A percentile compares a stretch with the other conserved stretches of the same genome.
phyloP scores from a whole-genome alignment of 2,329 filamentous ascomycete species.

The Nemania sp. region DNA sequence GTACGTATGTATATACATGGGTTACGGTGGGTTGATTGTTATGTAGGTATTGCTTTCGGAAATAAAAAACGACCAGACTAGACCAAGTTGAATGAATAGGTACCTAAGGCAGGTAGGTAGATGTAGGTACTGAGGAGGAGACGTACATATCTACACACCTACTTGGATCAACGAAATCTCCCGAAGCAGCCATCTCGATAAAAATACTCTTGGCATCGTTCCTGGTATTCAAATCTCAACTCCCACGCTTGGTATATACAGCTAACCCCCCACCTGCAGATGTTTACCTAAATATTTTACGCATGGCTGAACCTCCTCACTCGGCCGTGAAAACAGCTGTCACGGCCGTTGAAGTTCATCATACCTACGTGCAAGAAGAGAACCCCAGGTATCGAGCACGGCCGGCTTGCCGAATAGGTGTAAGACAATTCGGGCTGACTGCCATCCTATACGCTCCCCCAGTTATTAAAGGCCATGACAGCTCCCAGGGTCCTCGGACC shows the following conservation, averaged over 20 bases:
- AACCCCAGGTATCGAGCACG: slow-evolving; percentile 4
- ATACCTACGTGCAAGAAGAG: too few species aligned
- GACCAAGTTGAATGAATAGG: too few species aligned
- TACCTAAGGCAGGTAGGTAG: not conserved
- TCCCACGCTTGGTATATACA: not conserved
- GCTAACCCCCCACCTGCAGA: not conserved
- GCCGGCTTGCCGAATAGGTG: slow-evolving; percentile 35
- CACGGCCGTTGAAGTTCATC: not conserved
- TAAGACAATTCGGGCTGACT: slow-evolving; percentile 30
- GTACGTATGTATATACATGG: slow-evolving; percentile 1
- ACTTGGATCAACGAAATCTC: slow-evolving; percentile 1
- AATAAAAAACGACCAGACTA: slow-evolving; percentile 8
- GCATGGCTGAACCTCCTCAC: not conserved
- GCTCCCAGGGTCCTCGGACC: slow-evolving; percentile 21
- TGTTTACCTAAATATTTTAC: not conserved
- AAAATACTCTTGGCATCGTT: not conserved
- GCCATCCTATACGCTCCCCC: slow-evolving; percentile 30
- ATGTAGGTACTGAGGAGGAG: too few species aligned
- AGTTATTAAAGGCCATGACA: slow-evolving; percentile 27
- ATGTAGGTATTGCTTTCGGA: slow-evolving; percentile 4
- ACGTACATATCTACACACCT: not conserved
- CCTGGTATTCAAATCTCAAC: not conserved
- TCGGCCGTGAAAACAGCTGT: not conserved
- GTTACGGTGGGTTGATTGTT: not conserved
- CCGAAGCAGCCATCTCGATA: not conserved